These are phyloP conservation scores for Coemansia sp. DNA, from an alignment of 192 early-diverging fungal species.

Conservation along the genomic window DNA sequence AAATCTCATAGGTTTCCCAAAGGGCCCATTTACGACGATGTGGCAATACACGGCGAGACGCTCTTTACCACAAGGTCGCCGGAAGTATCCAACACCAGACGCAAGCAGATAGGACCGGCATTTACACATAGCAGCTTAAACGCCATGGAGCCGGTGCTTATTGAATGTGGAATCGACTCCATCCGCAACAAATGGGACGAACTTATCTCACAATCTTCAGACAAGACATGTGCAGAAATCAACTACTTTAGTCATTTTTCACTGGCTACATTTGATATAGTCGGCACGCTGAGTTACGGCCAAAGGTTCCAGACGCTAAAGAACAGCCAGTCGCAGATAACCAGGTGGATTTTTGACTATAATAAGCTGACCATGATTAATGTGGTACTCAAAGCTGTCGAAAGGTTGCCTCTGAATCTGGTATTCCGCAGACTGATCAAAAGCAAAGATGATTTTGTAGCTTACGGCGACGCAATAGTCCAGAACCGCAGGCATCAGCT, in stretches of 20 bases:
- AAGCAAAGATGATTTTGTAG: slow-evolving; percentile 30
- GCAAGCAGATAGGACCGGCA: slow-evolving; percentile 11
- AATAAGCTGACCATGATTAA: slow-evolving; percentile 11
- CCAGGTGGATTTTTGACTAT: slow-evolving; percentile 23
- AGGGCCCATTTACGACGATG: slow-evolving; percentile 22
- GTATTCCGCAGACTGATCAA: neutral
- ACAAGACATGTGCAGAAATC: neutral
- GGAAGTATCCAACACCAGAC: slow-evolving; percentile 1
- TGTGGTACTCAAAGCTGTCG: neutral
- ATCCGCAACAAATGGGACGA: slow-evolving; percentile 36
- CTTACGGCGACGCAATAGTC: slow-evolving; percentile 23
- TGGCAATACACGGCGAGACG: slow-evolving; percentile 7
- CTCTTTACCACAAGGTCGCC: slow-evolving; percentile 18
- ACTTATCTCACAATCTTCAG: neutral
- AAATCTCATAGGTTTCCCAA: slow-evolving; percentile 34
- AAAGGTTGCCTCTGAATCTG: neutral
- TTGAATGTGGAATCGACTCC: slow-evolving; percentile 25
- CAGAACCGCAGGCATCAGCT: slow-evolving; percentile 11
- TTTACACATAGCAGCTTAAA: slow-evolving; percentile 3
- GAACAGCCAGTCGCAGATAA: slow-evolving; percentile 15
- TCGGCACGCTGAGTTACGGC: slow-evolving; percentile 35
- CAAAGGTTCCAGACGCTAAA: slow-evolving; percentile 36
- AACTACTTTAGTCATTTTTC: slow-evolving; percentile 29
- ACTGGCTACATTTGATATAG: slow-evolving; percentile 28
- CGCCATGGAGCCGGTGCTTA: slow-evolving; percentile 38